Base-by-base conservation (phyloP, 805 yeast species). In the Saccharomycopsis amapae region DNA sequence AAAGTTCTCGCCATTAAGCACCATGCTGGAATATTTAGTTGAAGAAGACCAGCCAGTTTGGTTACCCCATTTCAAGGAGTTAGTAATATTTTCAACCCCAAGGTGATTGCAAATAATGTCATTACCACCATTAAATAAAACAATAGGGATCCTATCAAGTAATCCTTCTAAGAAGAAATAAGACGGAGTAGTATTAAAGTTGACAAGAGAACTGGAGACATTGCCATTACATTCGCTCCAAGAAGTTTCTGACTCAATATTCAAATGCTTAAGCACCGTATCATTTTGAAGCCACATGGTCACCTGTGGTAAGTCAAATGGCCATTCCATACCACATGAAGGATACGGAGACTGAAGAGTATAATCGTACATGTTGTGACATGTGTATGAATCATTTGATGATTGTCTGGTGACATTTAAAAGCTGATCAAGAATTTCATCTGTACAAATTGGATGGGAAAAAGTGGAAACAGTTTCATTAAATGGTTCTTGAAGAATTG, bases 51-150 rank as follows among this genome's bases (percentile, higher is more conserved):
- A 32, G 52, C 67, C 6, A 62, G 64, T 7, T 67, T 55, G 46
- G 49, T 75, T 76, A 48, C 74, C 76, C 87, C 94, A 84, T 2
- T 64, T 62, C 61, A 90, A 55, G 39, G 73, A 67, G 5, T 71
- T 61, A 38, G 89, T 79, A 60, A 84, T 62, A 55, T 72, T 69
- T 54, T 82, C 81, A 3, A 85, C 79, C 19, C 97, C 95, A 32
- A 72, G 54, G 57, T 77, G 75, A 58, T 93, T 93, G 65, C 97
- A 93, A 45, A 93, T 83, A 37, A 86, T 72, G 63, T 93, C 98
- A 55, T 80, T 75, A 54, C 84, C 86, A 36, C 98, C 98, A 56
- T 82, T 82, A 65, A 86, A 87, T 43, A 93, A 65, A 56, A 85
- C 62, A 10, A 93, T 67, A n/a, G 83, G 82, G 4, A 75, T 47